Conservation (phyloP, 2,329 filamentous ascomycete genomes). For the Aureobasidium namibiae region DNA sequence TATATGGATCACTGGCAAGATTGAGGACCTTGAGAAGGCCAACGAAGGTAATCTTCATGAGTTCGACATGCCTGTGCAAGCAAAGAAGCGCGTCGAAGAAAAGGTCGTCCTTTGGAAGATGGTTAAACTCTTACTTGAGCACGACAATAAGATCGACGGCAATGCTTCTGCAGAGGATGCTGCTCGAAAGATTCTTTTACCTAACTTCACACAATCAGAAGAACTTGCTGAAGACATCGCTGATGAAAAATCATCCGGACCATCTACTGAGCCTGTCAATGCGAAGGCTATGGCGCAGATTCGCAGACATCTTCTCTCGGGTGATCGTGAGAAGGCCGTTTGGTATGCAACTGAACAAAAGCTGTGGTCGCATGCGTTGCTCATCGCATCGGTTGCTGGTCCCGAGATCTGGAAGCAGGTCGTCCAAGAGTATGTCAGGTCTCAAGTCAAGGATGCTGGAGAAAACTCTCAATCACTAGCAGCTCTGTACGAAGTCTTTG, state of each 20-base stretch:
- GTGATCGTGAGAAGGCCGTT: conserved; percentile 82
- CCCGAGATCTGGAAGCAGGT: conserved; percentile 78
- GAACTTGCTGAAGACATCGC: conserved; percentile 22
- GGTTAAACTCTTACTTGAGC: conserved; percentile 69
- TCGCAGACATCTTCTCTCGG: conserved; percentile 63
- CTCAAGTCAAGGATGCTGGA: conserved; percentile 78
- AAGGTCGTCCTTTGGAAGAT: conserved; percentile 82
- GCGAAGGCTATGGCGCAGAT: conserved; percentile 61
- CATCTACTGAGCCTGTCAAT: conserved; percentile 58
- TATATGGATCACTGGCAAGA: conserved; percentile 69
- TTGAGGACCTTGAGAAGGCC: conserved; percentile 60
- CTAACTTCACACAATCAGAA: conserved; percentile 32
- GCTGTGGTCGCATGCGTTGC: conserved; percentile 92
- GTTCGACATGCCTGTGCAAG: conserved; percentile 45
- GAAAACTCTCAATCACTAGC: conserved; percentile 80
- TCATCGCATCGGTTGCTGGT: conserved; percentile 75
- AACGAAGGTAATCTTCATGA: conserved; percentile 39
- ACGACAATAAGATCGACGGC: conserved; percentile 76
- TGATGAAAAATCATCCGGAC: conserved; percentile 15
- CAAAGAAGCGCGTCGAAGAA: conserved; percentile 68
- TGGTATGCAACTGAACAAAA: conserved; percentile 91
- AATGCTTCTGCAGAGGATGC: conserved; percentile 63
- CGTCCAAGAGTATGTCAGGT: conserved; percentile 87
- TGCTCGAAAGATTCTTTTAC: conserved; percentile 65
- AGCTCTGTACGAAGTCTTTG: conserved; percentile 86